A percentile compares a stretch with the other conserved stretches of the same genome.
Evolutionary conservation across 1,284 basidiomycete species (phyloP).

Genomic region (Cryptococcus neoformans): DNA sequence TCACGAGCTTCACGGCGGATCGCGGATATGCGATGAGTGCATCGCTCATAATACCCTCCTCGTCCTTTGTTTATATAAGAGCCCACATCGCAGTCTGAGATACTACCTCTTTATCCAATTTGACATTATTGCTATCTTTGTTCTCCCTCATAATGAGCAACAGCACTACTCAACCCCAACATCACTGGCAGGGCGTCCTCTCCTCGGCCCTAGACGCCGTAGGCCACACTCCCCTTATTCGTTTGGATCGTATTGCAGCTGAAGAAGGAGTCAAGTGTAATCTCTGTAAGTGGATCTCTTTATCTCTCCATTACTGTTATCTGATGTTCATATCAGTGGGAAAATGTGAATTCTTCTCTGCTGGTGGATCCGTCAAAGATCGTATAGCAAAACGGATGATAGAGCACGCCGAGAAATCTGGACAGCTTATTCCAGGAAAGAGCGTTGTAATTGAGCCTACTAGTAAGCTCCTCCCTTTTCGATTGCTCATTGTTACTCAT

Average conservation of each 20-base stretch:
- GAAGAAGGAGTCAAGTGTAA: conserved; percentile 83
- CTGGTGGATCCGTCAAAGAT: conserved; percentile 94
- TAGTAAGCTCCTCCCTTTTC: conserved; percentile 22
- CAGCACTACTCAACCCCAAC: conserved; percentile 1
- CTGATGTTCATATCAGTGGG: conserved; percentile 58
- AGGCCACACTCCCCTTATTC: conserved; percentile 85
- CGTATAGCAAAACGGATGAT: conserved; percentile 98
- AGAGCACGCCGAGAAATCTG: conserved; percentile 82
- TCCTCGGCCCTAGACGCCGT: conserved; percentile 78
- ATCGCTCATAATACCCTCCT: too few species aligned
- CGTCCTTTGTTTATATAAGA: too few species aligned
- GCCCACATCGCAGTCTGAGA: too few species aligned
- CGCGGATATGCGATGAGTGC: too few species aligned
- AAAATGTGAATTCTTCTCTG: conserved; percentile 87
- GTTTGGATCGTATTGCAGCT: conserved; percentile 74
- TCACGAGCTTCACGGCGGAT: too few species aligned
- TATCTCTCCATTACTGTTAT: neutral
- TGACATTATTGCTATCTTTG: too few species aligned
- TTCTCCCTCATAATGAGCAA: too few species aligned
- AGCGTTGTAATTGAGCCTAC: conserved; percentile 88
- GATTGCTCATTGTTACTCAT: neutral
- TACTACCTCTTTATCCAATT: too few species aligned
- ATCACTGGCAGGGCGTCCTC: conserved; percentile 57
- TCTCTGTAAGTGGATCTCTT: conserved; percentile 62
- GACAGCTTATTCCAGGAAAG: conserved; percentile 79